Conservation (phyloP, 805 yeast species). For the Wilhelminamyces savonicus region DNA sequence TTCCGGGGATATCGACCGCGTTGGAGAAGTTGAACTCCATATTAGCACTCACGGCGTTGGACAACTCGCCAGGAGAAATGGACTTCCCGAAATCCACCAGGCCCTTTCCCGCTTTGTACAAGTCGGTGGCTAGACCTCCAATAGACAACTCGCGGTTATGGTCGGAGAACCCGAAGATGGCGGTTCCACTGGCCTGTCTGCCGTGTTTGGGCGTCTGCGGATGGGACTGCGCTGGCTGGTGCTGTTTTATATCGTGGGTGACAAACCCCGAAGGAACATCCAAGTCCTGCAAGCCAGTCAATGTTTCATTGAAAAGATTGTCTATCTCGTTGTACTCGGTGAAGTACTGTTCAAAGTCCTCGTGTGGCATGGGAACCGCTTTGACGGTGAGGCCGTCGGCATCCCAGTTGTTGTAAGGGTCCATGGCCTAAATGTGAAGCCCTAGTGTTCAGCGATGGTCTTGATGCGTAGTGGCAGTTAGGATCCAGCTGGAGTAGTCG, state of each 20-base stretch:
- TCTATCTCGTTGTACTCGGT: slow-evolving; percentile 45
- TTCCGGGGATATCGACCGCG: slow-evolving; percentile 13
- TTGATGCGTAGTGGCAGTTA: background rate
- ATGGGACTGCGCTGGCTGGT: slow-evolving; percentile 5
- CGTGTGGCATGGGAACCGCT: slow-evolving; percentile 45
- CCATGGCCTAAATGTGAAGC: slow-evolving; percentile 7
- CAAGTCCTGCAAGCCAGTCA: slow-evolving; percentile 52
- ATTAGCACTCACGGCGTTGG: slow-evolving; percentile 10
- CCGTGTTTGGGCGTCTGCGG: slow-evolving; percentile 32
- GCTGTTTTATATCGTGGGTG: slow-evolving; percentile 13
- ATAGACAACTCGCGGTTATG: slow-evolving; percentile 61
- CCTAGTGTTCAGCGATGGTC: background rate
- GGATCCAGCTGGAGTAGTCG: background rate
- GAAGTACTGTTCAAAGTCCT: slow-evolving; percentile 45
- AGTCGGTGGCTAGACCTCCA: slow-evolving; percentile 36
- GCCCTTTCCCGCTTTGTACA: slow-evolving; percentile 13
- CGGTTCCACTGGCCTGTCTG: slow-evolving; percentile 70
- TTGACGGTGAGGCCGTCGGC: slow-evolving; percentile 19
- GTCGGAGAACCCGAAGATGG: slow-evolving; percentile 66
- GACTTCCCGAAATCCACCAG: slow-evolving; percentile 20
- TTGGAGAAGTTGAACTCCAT: slow-evolving; percentile 13
- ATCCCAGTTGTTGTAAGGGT: slow-evolving; percentile 22
- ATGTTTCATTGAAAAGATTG: slow-evolving; percentile 49
- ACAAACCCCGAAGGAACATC: slow-evolving; percentile 50
- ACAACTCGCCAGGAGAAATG: slow-evolving; percentile 30